Evolutionary conservation across 768 basidiomycete genomes (phyloP).

Genomic region (Asterophora parasitica): DNA sequence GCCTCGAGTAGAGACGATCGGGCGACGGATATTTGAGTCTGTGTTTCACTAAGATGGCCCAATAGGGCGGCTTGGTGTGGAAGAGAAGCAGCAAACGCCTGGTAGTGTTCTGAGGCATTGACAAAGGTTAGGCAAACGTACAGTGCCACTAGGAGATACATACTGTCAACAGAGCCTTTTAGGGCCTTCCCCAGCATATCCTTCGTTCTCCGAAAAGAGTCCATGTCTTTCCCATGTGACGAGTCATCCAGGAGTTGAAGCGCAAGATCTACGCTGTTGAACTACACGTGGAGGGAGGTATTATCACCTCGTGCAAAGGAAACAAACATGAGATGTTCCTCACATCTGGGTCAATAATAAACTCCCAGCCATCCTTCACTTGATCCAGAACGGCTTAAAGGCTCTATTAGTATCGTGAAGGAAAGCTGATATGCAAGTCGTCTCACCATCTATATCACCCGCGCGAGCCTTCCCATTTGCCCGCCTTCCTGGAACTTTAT

Average conservation of each 20-base stretch:
- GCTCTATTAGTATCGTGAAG: conserved; percentile 2
- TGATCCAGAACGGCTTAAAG: conserved; percentile 72
- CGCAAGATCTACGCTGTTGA: conserved; percentile 92
- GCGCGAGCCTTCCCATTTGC: conserved; percentile 50
- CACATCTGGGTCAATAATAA: conserved; percentile 79
- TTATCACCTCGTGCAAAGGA: conserved; percentile 3
- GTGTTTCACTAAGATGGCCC: conserved; percentile 65
- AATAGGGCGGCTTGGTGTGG: conserved; percentile 84
- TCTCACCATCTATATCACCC: conserved; percentile 84
- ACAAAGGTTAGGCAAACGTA: background rate
- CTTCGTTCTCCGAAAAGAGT: conserved; percentile 75
- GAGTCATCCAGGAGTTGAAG: conserved; percentile 81
- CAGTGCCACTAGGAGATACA: conserved; percentile 24
- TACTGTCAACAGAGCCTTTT: conserved; percentile 86
- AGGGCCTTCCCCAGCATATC: conserved; percentile 72
- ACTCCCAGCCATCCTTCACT: conserved; percentile 88
- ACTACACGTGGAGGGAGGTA: conserved; percentile 38
- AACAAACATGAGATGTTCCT: conserved; percentile 20
- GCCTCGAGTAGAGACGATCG: conserved; percentile 70
- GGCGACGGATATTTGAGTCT: conserved; percentile 68
- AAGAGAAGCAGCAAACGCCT: conserved; percentile 90
- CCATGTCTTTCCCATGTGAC: conserved; percentile 66
- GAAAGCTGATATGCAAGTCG: background rate
- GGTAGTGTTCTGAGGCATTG: conserved; percentile 66
- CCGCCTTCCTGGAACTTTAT: conserved; percentile 58